Evolutionary conservation across 192 early-diverging fungal species (phyloP).

Genomic region (Backusella tarrabulga): DNA sequence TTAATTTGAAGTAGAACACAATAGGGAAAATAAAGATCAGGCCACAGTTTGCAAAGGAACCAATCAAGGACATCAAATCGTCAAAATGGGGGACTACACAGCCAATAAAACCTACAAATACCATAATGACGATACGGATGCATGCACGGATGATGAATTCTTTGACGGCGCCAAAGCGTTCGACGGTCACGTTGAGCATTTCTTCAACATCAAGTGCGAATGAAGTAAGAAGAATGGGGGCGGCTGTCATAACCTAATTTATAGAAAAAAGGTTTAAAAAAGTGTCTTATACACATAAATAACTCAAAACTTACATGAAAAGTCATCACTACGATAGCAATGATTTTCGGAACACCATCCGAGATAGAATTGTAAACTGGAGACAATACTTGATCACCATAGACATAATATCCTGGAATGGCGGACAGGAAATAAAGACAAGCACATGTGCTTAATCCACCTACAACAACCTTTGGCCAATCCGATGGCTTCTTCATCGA

Average conservation of each 20-base stretch:
- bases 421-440: constrained; percentile 68
- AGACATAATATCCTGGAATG: constrained; percentile 70
- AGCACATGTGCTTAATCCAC: constrained; percentile 63
- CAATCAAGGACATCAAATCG: constrained; percentile 78
- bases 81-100: constrained; percentile 77
- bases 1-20: constrained; percentile 71
- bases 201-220: constrained; percentile 76
- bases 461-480: constrained; percentile 67
- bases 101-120: constrained; percentile 54
- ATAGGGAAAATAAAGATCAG: constrained; percentile 86
- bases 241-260: constrained; percentile 60
- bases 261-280: background rate
- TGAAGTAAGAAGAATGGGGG: constrained; percentile 74
- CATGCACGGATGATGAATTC: constrained; percentile 57
- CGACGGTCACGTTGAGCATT: constrained; percentile 57
- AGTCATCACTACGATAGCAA: constrained; percentile 73
- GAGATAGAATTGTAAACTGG: constrained; percentile 77
- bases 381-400: constrained; percentile 62
- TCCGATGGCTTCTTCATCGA: constrained; percentile 69
- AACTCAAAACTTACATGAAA: constrained; percentile 46
- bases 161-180: constrained; percentile 42
- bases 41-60: constrained; percentile 74
- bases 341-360: constrained; percentile 53
- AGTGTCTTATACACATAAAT: too few species aligned
- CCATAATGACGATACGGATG: constrained; percentile 58